Evolutionary conservation across 306 rosid genomes (phyloP).

Genomic region (Herpetospermum pedunculosum): DNA sequence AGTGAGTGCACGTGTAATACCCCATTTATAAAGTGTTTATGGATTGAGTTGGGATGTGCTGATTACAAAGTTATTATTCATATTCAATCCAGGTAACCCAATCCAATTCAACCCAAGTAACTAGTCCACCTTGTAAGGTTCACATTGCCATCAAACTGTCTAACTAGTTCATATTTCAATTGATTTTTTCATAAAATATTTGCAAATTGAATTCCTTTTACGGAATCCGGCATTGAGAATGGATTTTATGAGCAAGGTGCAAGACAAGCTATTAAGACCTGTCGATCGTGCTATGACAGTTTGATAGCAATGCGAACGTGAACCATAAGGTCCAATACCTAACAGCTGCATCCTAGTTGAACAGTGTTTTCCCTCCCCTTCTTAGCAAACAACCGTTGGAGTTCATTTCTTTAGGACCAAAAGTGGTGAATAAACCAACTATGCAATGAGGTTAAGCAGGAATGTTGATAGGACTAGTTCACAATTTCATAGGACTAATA

Average conservation of each 20-base stretch:
- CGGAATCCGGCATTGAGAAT: too few species aligned
- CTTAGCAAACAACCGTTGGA: neutral
- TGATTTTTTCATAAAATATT: neutral
- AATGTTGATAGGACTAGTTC: neutral
- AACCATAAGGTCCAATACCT: neutral
- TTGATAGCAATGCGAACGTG: neutral
- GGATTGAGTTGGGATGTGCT: neutral
- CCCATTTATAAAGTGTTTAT: neutral
- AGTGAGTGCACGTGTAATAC: neutral
- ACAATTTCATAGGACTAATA: neutral
- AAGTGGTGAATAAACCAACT: neutral
- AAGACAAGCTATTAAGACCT: neutral
- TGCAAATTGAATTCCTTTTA: neutral
- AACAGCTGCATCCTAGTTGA: neutral
- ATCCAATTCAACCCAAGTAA: too few species aligned
- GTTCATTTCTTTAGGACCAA: neutral
- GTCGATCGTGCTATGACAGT: neutral
- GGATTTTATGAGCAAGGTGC: too few species aligned
- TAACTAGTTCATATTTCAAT: neutral
- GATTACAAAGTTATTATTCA: neutral
- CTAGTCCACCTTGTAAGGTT: neutral
- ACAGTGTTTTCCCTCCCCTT: neutral
- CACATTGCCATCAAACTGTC: neutral
- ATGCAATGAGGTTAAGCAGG: neutral
- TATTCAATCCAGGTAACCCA: neutral